Percentiles rank a stretch among this genome's conserved stretches.
phyloP scores from a whole-genome alignment of 2,329 filamentous ascomycete species.

The Ceratocystis destructans region DNA sequence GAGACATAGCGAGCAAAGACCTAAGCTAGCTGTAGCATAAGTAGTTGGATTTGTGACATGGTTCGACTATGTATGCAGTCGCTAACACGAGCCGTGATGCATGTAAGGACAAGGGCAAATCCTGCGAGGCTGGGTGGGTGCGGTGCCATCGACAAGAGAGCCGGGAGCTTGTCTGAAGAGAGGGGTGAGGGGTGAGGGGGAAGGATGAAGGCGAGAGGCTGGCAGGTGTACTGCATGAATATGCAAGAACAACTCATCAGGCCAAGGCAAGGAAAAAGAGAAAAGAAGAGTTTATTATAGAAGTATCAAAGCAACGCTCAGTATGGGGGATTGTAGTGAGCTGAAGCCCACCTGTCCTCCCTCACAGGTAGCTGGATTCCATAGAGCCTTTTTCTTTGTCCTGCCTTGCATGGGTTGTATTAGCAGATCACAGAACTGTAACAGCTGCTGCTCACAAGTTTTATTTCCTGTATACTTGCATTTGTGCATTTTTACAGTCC shows the following conservation, averaged over 20 bases:
- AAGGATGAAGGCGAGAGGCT: background rate
- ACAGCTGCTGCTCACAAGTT: no score
- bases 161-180: background rate
- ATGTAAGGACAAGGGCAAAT: background rate
- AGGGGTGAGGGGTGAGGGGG: background rate
- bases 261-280: constrained; percentile 6
- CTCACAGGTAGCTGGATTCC: no score
- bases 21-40: background rate
- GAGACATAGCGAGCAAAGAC: no score
- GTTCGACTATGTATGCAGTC: background rate
- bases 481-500: no score
- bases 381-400: no score
- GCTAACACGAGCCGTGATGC: background rate
- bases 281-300: background rate
- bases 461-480: no score
- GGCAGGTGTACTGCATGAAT: background rate
- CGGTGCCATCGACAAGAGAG: background rate
- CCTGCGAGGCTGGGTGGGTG: background rate
- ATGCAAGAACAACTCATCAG: constrained; percentile 25
- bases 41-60: background rate
- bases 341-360: no score
- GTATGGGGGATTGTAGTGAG: no score
- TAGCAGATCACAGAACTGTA: no score
- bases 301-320: no score
- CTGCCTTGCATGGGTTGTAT: no score